Evolutionary conservation across 1,284 basidiomycete species (phyloP).

Genomic region (Mycena citricolor): DNA sequence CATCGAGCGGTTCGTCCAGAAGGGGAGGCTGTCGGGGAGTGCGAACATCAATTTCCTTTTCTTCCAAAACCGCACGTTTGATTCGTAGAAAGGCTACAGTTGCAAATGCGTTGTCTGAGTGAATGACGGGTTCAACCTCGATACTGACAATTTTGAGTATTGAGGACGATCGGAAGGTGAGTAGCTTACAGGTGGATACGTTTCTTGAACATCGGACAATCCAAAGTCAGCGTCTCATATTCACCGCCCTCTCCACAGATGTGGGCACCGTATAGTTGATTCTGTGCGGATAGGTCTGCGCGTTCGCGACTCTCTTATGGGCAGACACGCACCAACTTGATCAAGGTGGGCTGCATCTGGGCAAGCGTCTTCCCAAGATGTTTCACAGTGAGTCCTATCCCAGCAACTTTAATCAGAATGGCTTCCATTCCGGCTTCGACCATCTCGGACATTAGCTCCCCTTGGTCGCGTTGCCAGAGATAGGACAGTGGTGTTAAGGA

Average conservation of each 20-base stretch:
- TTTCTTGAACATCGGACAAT: constrained; percentile 86
- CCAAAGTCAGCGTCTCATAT: constrained; percentile 93
- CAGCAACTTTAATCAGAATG: constrained; percentile 94
- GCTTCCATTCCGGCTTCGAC: constrained; percentile 77
- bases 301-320: no score
- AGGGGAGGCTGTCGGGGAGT: no score
- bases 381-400: constrained; percentile 79
- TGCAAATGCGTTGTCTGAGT: constrained; percentile 74
- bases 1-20: not conserved
- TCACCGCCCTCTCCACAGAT: constrained; percentile 98
- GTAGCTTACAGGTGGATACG: constrained; percentile 67
- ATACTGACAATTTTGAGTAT: constrained; percentile 38
- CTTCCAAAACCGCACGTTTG: constrained; percentile 60
- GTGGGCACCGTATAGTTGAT: constrained; percentile 85
- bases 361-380: constrained; percentile 81
- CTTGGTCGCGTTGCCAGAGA: constrained; percentile 93
- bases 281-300: constrained; percentile 45
- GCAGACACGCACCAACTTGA: constrained; percentile 65
- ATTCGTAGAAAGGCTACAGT: constrained; percentile 88
- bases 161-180: constrained; percentile 7
- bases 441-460: constrained; percentile 86
- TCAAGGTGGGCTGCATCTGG: constrained; percentile 75
- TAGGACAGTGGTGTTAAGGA: constrained; percentile 82
- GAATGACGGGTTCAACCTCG: constrained; percentile 70
- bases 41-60: constrained; percentile 39